phyloP scores from a whole-genome alignment of 2,329 filamentous ascomycete genomes.

The Cryphonectria japonica region DNA sequence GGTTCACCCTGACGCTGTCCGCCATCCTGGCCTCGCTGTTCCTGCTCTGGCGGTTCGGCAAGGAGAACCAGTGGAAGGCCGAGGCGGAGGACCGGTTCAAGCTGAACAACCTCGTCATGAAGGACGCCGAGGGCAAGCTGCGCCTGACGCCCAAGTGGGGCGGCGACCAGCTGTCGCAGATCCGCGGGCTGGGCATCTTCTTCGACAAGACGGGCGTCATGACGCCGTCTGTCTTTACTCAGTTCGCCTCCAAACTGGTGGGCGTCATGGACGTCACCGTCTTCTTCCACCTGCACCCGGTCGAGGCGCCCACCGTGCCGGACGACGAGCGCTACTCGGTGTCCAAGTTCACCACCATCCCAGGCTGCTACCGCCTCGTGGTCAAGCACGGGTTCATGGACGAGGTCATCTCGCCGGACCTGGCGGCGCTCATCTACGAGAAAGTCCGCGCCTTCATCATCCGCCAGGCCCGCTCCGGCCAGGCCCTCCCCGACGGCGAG shows the following conservation, averaged over 20 bases:
- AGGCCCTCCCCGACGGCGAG: constrained; percentile 17
- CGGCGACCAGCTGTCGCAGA: constrained; percentile 47
- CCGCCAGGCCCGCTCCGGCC: constrained; percentile 34
- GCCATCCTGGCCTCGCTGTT: constrained; percentile 65
- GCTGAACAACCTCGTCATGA: constrained; percentile 43
- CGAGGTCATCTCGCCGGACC: constrained; percentile 65
- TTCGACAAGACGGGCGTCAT: constrained; percentile 74
- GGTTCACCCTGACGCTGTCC: constrained; percentile 72
- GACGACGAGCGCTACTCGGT: constrained; percentile 51
- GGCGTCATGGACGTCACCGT: constrained; percentile 67
- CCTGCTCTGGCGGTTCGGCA: constrained; percentile 77
- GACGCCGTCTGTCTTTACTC: constrained; percentile 68
- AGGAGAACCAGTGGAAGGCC: constrained; percentile 73
- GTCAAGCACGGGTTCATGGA: constrained; percentile 74
- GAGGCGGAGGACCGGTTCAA: constrained; percentile 65
- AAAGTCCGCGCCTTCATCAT: constrained; percentile 57
- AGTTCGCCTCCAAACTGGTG: constrained; percentile 72
- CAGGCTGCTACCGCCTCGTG: constrained; percentile 69
- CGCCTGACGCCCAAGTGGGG: constrained; percentile 45
- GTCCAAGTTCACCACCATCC: constrained; percentile 48
- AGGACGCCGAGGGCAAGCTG: constrained; percentile 34
- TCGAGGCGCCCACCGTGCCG: constrained; percentile 60
- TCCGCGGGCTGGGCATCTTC: constrained; percentile 68
- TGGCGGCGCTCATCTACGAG: constrained; percentile 62
- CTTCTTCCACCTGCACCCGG: constrained; percentile 71